Base-by-base conservation (phyloP, 164 flowering plant species). In the Dillenia turbinata region DNA sequence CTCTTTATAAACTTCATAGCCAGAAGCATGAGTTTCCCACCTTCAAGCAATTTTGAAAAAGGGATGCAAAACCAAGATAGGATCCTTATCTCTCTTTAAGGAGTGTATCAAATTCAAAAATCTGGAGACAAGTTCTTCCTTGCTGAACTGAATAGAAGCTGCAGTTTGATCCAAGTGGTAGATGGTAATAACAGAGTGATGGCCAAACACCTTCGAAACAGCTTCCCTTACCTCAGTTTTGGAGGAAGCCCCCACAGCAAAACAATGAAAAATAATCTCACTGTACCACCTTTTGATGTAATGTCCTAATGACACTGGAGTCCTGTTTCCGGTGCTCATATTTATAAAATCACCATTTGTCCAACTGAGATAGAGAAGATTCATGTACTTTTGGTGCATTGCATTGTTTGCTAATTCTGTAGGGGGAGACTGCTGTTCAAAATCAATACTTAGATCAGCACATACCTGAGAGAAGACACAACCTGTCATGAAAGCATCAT, bases 401-500 rank as follows among this genome's bases (percentile, higher is more conserved):
- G 82, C 81, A 61, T 75, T 57, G 49, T 73, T 43, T 1, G 71
- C 75, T 40, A 86, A 72, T 49, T 59, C 66, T 40, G 61, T 22
- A 1, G 78, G 58, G 22, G 75, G 17, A 14, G 75, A 64, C 47
- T 67, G 65, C 17, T 22, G 40, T 26, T 76, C 49, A 54, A 91
- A 91, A 58, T 85, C 78, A 61, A 94, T 66, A 9, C 90, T 93
- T 9, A 89, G 64, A 74, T 71, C 78, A 72, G 65, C 70, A 79
- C 96, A 94, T 44, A 81, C 75, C 77, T 94, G 92, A 47, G 92
- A 87, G 82, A 94, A 91, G 56, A 94, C 69, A 52, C 96, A 88
- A 5, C 99, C 99, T 5, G 99, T 94, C 99, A 94, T 91, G 65
- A 94, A 91, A 44, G 97, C 96, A 83, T 91, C 99, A 72, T 89